phyloP scores from a whole-genome alignment of 2,329 filamentous ascomycete genomes.

The Pyrenochaeta sp. region DNA sequence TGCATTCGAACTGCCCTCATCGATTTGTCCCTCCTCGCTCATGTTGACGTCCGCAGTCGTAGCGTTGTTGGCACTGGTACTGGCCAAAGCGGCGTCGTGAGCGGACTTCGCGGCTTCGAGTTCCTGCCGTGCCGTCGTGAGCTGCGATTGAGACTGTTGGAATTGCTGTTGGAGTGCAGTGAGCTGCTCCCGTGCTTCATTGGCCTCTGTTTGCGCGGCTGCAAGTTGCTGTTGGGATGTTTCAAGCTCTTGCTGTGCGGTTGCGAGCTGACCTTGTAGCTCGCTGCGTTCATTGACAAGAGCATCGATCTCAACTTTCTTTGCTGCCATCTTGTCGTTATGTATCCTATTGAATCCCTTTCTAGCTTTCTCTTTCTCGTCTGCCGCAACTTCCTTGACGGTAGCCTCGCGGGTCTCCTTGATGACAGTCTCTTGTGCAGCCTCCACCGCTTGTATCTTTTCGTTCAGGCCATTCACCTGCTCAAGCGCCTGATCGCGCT shows the following conservation, averaged over 20 bases:
- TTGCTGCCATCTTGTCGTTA: conserved; percentile 43
- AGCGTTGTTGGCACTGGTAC: conserved; percentile 54
- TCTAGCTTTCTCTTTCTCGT: conserved; percentile 67
- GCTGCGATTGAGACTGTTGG: conserved; percentile 26
- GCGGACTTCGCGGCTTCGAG: conserved; percentile 70
- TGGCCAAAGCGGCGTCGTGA: conserved; percentile 67
- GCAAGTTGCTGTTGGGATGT: conserved; percentile 54
- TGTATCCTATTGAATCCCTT: conserved; percentile 61
- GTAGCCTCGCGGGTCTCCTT: conserved; percentile 20
- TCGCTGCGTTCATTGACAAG: conserved; percentile 70
- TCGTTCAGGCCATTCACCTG: conserved; percentile 59
- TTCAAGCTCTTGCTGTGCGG: conserved; percentile 66
- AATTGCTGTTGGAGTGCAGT: conserved; percentile 58
- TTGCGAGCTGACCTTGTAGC: conserved; percentile 49
- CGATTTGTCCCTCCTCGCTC: conserved; percentile 59
- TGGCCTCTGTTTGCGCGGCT: conserved; percentile 24
- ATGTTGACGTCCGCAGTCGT: conserved; percentile 40
- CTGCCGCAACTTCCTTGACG: conserved; percentile 43
- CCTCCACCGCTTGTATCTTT: conserved; percentile 52
- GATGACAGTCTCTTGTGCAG: conserved; percentile 53
- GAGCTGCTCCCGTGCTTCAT: conserved; percentile 64
- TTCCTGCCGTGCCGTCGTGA: conserved; percentile 44
- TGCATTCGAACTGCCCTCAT: conserved; percentile 41
- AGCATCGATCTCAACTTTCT: conserved; percentile 58
- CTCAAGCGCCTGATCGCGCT: conserved; percentile 62